Conservation (phyloP, 176 grass and related monocot genomes). For the Leersia perrieri region DNA sequence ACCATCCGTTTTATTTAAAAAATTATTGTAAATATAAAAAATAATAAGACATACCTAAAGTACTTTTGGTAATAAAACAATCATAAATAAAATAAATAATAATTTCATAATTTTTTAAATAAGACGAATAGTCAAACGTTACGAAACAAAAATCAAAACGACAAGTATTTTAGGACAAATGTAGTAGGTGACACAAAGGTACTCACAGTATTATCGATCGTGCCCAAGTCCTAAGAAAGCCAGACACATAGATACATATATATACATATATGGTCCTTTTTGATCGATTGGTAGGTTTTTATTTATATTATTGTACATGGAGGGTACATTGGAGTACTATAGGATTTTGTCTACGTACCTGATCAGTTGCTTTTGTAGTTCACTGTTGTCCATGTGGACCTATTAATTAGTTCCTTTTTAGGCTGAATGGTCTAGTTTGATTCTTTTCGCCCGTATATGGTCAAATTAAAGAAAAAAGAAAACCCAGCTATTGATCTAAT, state of each 20-base stretch:
- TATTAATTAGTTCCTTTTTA: conserved; percentile 11
- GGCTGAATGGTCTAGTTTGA: conserved; percentile 4
- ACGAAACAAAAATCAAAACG: no score
- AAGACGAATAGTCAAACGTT: no score
- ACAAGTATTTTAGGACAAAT: no score
- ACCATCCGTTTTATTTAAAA: no score
- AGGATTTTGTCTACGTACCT: conserved; percentile 37
- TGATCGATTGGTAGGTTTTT: conserved; percentile 13
- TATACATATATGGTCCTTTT: conserved; percentile 12
- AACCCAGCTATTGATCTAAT: neutral
- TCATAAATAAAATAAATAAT: no score
- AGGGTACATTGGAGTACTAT: neutral
- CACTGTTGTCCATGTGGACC: conserved; percentile 34
- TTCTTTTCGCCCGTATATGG: neutral
- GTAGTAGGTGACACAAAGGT: conserved; percentile 62
- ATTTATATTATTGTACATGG: neutral
- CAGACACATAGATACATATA: conserved; percentile 12
- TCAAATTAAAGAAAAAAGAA: neutral
- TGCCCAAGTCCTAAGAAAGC: conserved; percentile 38
- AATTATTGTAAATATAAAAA: no score
- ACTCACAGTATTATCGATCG: conserved; percentile 37
- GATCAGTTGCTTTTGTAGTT: conserved; percentile 44
- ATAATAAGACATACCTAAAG: no score
- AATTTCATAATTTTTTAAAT: no score
- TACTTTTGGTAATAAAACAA: no score